Evolutionary conservation across 768 basidiomycete genomes (phyloP).

Genomic region (Russula foetens): DNA sequence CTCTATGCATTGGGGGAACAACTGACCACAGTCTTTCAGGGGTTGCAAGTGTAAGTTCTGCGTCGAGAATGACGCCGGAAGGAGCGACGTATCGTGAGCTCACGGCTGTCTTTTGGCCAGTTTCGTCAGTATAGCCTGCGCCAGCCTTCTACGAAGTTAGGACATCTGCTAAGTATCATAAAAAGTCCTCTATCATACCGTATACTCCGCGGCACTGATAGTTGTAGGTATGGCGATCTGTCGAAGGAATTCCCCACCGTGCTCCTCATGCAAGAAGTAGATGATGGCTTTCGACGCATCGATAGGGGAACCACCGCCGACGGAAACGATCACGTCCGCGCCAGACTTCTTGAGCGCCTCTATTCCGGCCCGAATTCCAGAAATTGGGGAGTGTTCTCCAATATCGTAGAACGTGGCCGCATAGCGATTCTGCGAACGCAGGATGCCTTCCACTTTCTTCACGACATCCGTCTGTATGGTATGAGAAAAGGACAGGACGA

Average conservation of each 20-base stretch:
- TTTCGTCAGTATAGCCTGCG: conserved; percentile 65
- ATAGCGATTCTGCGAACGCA: conserved; percentile 50
- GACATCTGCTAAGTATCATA: background rate
- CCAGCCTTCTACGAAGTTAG: conserved; percentile 35
- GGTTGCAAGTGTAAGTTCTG: conserved; percentile 62
- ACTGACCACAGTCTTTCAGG: conserved; percentile 67
- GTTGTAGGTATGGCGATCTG: conserved; percentile 83
- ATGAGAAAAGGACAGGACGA: background rate
- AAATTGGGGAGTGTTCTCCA: conserved; percentile 63
- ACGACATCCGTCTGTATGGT: conserved; percentile 50
- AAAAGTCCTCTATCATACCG: conserved; percentile 31
- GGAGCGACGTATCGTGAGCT: conserved; percentile 52
- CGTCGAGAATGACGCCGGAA: conserved; percentile 69
- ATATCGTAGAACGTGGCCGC: conserved; percentile 66
- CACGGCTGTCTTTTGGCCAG: conserved; percentile 56
- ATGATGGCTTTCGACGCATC: conserved; percentile 72
- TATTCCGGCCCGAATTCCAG: conserved; percentile 52
- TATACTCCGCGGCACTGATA: conserved; percentile 70
- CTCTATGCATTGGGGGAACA: conserved; percentile 9
- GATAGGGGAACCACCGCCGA: conserved; percentile 77
- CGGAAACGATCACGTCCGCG: conserved; percentile 61
- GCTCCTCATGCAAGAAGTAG: conserved; percentile 51
- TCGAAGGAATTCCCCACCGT: conserved; percentile 40
- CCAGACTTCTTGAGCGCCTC: conserved; percentile 44
- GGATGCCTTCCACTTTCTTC: conserved; percentile 43